phyloP scores from a whole-genome alignment of 768 basidiomycete species.

The Asterophora parasitica region DNA sequence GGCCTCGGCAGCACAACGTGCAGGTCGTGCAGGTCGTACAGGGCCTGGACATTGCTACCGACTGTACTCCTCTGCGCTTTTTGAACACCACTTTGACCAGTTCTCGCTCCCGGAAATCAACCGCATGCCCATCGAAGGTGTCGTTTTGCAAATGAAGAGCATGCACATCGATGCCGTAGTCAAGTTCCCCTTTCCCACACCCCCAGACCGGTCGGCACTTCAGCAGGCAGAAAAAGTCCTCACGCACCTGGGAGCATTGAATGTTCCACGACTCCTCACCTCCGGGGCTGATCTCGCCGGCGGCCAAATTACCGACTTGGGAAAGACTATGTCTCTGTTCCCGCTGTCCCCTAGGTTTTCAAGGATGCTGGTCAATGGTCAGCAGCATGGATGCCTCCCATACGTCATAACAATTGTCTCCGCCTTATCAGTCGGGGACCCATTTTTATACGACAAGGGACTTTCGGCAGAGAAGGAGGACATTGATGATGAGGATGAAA shows the following conservation, averaged over 20 bases:
- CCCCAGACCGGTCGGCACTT: conserved; percentile 75
- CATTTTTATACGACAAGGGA: conserved; percentile 83
- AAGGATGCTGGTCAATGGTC: conserved; percentile 92
- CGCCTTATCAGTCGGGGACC: conserved; percentile 90
- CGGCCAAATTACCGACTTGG: conserved; percentile 80
- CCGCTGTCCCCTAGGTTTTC: conserved; percentile 92
- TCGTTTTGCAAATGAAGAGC: conserved; percentile 97
- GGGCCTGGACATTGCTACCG: conserved; percentile 98
- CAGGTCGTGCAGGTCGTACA: conserved; percentile 95
- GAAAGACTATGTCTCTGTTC: conserved; percentile 90
- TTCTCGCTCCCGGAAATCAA: conserved; percentile 91
- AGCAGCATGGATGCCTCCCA: conserved; percentile 77
- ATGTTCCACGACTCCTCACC: conserved; percentile 22
- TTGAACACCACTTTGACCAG: conserved; percentile 85
- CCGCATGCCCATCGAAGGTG: conserved; percentile 93
- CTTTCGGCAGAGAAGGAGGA: conserved; percentile 41
- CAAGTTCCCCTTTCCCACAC: conserved; percentile 98
- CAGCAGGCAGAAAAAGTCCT: conserved; percentile 79
- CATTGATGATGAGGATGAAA: conserved; percentile 27
- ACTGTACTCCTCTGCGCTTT: conserved; percentile 92
- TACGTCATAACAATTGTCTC: conserved; percentile 91
- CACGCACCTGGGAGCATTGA: conserved; percentile 78
- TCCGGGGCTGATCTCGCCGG: conserved; percentile 21
- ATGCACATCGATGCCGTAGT: conserved; percentile 97
- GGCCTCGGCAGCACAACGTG: conserved; percentile 89